A percentile compares a stretch with the other conserved stretches of the same genome.
Evolutionary conservation across 2,329 filamentous ascomycete species (phyloP).

Genomic region (Periconia digitata): DNA sequence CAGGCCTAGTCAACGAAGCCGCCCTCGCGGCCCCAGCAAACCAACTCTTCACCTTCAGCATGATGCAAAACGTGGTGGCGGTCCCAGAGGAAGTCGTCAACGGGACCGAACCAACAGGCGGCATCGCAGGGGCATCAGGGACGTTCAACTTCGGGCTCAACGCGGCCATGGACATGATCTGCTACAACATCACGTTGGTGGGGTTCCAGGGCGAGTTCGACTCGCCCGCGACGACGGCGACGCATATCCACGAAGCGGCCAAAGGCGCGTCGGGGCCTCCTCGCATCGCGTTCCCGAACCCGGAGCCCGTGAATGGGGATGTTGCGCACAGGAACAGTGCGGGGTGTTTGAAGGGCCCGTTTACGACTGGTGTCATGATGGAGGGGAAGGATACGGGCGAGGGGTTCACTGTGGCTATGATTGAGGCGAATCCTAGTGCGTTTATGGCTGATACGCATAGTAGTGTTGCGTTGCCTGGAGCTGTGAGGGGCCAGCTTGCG

Average conservation of each 20-base stretch:
- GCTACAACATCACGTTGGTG: slow-evolving; percentile 55
- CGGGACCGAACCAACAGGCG: slow-evolving; percentile 46
- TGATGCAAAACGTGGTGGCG: slow-evolving; percentile 51
- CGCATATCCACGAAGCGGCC: slow-evolving; percentile 57
- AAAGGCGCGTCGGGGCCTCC: slow-evolving; percentile 54
- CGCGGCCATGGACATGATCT: slow-evolving; percentile 45
- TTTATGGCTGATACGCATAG: slow-evolving; percentile 61
- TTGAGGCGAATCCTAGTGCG: slow-evolving; percentile 52
- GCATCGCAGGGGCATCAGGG: slow-evolving; percentile 49
- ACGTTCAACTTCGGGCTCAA: slow-evolving; percentile 58
- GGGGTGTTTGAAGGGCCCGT: slow-evolving; percentile 28
- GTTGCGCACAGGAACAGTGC: slow-evolving; percentile 20
- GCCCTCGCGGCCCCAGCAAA: slow-evolving; percentile 4
- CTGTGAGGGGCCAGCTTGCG: slow-evolving; percentile 52
- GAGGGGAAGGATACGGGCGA: slow-evolving; percentile 50
- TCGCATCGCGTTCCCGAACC: slow-evolving; percentile 39
- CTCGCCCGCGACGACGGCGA: slow-evolving; percentile 56
- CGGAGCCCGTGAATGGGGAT: slow-evolving; percentile 15
- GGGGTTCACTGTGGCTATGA: slow-evolving; percentile 54
- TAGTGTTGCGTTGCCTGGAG: slow-evolving; percentile 55
- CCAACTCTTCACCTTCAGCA: slow-evolving; percentile 48
- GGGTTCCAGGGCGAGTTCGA: slow-evolving; percentile 55
- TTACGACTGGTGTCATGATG: slow-evolving; percentile 37
- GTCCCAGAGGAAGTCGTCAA: slow-evolving; percentile 56
- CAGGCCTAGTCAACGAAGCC: slow-evolving; percentile 4